phyloP scores from a whole-genome alignment of 2,329 filamentous ascomycete species.

The Elsinoe perseae region DNA sequence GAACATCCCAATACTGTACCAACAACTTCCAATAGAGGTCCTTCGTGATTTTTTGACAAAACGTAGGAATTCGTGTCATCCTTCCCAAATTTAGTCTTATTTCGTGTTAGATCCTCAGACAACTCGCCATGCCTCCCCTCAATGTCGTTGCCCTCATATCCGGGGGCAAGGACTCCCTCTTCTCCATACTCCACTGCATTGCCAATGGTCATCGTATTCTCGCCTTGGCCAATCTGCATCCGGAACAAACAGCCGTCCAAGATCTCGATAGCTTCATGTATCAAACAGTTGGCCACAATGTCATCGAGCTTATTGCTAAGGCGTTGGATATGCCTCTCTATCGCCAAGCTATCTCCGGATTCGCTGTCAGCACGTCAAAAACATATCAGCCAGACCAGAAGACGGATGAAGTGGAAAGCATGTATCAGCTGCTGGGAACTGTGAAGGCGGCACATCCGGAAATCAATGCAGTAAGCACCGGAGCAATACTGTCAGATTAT shows the following conservation, averaged over 20 bases:
- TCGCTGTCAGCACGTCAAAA: slow-evolving; percentile 59
- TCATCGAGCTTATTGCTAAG: slow-evolving; percentile 75
- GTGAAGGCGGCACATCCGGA: slow-evolving; percentile 64
- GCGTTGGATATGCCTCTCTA: slow-evolving; percentile 79
- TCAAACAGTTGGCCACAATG: slow-evolving; percentile 85
- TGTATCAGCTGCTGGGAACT: slow-evolving; percentile 63
- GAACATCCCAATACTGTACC: slow-evolving; percentile 23
- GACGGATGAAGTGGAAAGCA: slow-evolving; percentile 78
- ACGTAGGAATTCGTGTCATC: not conserved
- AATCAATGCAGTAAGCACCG: slow-evolving; percentile 79
- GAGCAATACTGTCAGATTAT: slow-evolving; percentile 90
- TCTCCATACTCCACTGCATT: slow-evolving; percentile 81
- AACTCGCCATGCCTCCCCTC: slow-evolving; percentile 29
- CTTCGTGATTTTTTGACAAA: not conserved
- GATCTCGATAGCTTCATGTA: slow-evolving; percentile 99
- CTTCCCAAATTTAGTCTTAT: not conserved
- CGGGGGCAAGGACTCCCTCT: slow-evolving; percentile 95
- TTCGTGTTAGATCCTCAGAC: not conserved
- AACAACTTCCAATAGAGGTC: not conserved
- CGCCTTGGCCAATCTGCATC: slow-evolving; percentile 83
- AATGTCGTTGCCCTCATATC: slow-evolving; percentile 90
- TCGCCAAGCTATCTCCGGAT: slow-evolving; percentile 65
- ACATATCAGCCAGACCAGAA: slow-evolving; percentile 50
- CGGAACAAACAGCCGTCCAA: slow-evolving; percentile 41
- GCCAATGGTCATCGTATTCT: slow-evolving; percentile 77